Evolutionary conservation across 1,139 yeast species (phyloP).

Genomic region (Hansenula anomala): DNA sequence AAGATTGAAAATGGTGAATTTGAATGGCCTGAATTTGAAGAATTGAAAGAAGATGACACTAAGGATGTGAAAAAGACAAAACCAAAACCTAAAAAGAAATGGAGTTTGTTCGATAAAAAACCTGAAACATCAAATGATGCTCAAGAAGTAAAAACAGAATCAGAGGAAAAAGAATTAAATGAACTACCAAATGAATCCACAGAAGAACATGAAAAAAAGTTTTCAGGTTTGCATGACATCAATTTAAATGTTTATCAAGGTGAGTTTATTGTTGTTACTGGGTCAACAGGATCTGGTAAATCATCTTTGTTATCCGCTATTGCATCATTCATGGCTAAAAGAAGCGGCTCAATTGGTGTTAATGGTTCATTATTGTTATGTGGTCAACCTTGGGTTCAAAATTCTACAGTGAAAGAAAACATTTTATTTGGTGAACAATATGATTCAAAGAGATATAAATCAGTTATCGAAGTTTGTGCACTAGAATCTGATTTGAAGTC

Average conservation of each 20-base stretch:
- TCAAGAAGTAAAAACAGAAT: too few species aligned
- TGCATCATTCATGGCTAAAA: conserved; percentile 44
- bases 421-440: conserved; percentile 64
- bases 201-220: conserved; percentile 6
- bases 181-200: too few species aligned
- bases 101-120: too few species aligned
- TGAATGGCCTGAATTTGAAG: conserved; percentile 57
- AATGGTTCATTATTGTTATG: conserved; percentile 35
- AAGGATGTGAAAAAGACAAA: too few species aligned
- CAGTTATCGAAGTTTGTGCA: conserved; percentile 60
- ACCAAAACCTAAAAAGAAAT: too few species aligned
- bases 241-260: conserved; percentile 34
- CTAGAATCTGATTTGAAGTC: conserved; percentile 62
- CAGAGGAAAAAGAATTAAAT: too few species aligned
- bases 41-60: conserved; percentile 26
- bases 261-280: conserved; percentile 43
- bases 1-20: conserved; percentile 50
- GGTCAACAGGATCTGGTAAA: conserved; percentile 47
- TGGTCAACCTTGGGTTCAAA: conserved; percentile 80
- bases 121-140: too few species aligned
- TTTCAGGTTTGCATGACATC: conserved; percentile 37
- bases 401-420: conserved; percentile 72
- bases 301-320: conserved; percentile 43
- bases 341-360: conserved; percentile 34
- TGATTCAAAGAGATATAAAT: conserved; percentile 49